Evolutionary conservation across 176 grass and related monocot species (phyloP).

Genomic region (Zea mays): Zm-B73-REFERENCE-NAM-5.0 NC_050101.1:43546501-43547000

Average conservation of each 20-base stretch:
- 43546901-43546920: too few relatives aligned
- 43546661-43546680: neutral
- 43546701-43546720: neutral
- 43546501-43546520: slow-evolving; percentile 25
- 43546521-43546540: slow-evolving; percentile 1
- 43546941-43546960: too few relatives aligned
- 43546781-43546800: neutral
- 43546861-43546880: too few relatives aligned
- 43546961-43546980: too few relatives aligned
- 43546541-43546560: slow-evolving; percentile 30
- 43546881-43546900: too few relatives aligned
- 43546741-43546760: neutral
- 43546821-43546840: neutral
- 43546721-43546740: neutral
- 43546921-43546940: too few relatives aligned
- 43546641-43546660: slow-evolving; percentile 20
- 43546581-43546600: slow-evolving; percentile 2
- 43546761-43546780: neutral
- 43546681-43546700: neutral
- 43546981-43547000: too few relatives aligned
- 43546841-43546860: neutral
- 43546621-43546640: slow-evolving; percentile 18
- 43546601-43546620: slow-evolving; percentile 9
- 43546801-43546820: neutral
- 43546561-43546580: slow-evolving; percentile 16